Base-by-base conservation (phyloP, 441 rosid genomes). In the Daphne laureola region DNA sequence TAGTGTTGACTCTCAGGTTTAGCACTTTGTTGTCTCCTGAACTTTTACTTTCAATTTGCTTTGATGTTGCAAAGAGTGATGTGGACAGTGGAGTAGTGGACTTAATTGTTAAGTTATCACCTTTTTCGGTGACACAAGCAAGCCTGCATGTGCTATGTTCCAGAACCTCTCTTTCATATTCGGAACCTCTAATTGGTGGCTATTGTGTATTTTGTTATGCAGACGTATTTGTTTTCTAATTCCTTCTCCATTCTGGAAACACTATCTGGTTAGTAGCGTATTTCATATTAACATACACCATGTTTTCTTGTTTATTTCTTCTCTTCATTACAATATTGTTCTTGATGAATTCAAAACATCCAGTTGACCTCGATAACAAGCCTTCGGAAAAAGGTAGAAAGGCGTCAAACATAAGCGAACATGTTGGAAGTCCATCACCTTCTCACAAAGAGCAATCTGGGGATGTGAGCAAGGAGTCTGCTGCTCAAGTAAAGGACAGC, bases 1-100 rank as follows among this genome's bases (percentile, higher is more conserved):
- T 57, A 88, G 93, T 59, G 90, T 94, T 62, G 99, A 94, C 78
- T 94, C 99, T 43, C 99, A 90, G 98, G 99, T 90, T 73, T 63
- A 47, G 47, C n/a, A 43, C 63, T 62, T 55, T 72, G 60, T 38
- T 11, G 51, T 49, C 52, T 35, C 57, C 2, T 59, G 42, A 40
- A 46, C 13, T 46, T 53, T 14, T 46, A 25, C 45, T 61, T 45
- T 38, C 57, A 25, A 44, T 61, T 45, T 43, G 51, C 38, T 61
- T 46, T 21, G 11, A n/a, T 13, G 21, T 17, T 43, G 15, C 12
- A 59, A 59, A 43, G 27, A 16, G 7, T 38, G 27, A 13, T 36
- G 16, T 26, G 43, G n/a, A n/a, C n/a, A n/a, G n/a, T n/a, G n/a
- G n/a, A n/a, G n/a, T n/a, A n/a, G n/a, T n/a, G n/a, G 31, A 31